Evolutionary conservation across 441 rosid genomes (phyloP).

Genomic region (Viola pubescens): DNA sequence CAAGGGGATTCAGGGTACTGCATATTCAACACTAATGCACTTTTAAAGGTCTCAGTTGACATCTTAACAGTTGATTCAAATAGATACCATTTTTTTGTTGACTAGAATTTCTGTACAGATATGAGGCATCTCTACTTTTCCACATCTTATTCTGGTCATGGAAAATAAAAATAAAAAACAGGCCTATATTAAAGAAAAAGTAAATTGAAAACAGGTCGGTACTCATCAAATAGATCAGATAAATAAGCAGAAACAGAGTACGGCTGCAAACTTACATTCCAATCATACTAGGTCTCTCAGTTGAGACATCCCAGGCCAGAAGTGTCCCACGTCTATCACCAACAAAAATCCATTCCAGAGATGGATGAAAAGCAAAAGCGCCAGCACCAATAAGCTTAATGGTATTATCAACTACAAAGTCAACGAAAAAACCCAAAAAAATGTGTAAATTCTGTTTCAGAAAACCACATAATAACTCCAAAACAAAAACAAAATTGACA

Average conservation of each 20-base stretch:
- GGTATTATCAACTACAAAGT: conserved; percentile 80
- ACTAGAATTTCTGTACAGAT: too few relatives aligned
- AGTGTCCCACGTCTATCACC: conserved; percentile 98
- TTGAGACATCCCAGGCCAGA: conserved; percentile 99
- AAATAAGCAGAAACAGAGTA: conserved; percentile 5
- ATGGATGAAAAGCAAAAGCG: conserved; percentile 96
- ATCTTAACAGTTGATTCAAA: neutral
- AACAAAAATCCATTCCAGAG: conserved; percentile 95
- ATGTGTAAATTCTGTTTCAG: neutral
- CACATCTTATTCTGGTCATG: too few relatives aligned
- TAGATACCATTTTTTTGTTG: too few relatives aligned
- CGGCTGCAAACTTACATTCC: conserved; percentile 66
- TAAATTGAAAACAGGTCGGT: neutral
- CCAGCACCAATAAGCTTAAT: conserved; percentile 94
- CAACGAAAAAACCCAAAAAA: conserved; percentile 12
- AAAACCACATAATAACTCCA: neutral
- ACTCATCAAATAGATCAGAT: neutral
- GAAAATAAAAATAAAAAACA: neutral
- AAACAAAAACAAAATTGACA: conserved; percentile 4
- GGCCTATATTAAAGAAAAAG: neutral
- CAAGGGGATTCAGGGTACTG: neutral
- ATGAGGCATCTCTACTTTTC: too few relatives aligned
- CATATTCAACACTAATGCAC: neutral
- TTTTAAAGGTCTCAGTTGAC: neutral
- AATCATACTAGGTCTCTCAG: conserved; percentile 94